A percentile compares a stretch with the other conserved stretches of the same genome.
These are phyloP conservation scores for Talaromyces sp. DNA, from an alignment of 2,329 filamentous ascomycete species.

Conservation along the genomic window DNA sequence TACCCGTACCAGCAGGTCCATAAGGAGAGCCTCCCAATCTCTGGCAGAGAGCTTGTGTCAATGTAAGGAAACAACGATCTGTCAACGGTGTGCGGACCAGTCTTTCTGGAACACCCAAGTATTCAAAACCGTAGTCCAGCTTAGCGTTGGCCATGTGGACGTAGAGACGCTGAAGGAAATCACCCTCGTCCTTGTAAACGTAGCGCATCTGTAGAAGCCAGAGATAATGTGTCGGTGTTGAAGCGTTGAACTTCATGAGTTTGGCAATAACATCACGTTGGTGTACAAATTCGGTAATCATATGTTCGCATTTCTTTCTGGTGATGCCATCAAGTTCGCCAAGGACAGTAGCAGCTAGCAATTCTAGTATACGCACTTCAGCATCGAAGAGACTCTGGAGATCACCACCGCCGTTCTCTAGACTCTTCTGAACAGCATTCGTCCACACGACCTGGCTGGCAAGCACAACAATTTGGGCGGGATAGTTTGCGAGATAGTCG, in stretches of 20 bases:
- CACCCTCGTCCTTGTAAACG: conserved; percentile 77
- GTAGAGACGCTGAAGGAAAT: conserved; percentile 74
- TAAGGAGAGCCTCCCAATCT: conserved; percentile 95
- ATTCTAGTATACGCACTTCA: conserved; percentile 77
- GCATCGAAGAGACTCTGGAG: conserved; percentile 72
- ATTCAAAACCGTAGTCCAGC: conserved; percentile 96
- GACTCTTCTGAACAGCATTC: conserved; percentile 72
- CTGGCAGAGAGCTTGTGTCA: conserved; percentile 93
- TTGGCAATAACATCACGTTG: conserved; percentile 92
- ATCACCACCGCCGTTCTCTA: conserved; percentile 67
- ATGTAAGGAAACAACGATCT: conserved; percentile 95
- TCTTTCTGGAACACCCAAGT: conserved; percentile 91
- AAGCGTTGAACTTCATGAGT: conserved; percentile 71
- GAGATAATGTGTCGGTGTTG: conserved; percentile 73
- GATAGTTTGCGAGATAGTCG: conserved; percentile 77
- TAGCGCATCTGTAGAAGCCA: conserved; percentile 99
- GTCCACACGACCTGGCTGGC: conserved; percentile 95
- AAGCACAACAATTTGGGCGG: conserved; percentile 92
- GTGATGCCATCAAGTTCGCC: conserved; percentile 82
- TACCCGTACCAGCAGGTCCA: conserved; percentile 94
- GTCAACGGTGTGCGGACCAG: conserved; percentile 95
- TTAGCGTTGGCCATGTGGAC: conserved; percentile 97
- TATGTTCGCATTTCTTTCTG: conserved; percentile 94
- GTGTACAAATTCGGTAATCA: conserved; percentile 98
- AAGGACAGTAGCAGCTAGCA: conserved; percentile 84